Conservation (phyloP, 208 protist species). For the Acanthamoeba sp. region DNA sequence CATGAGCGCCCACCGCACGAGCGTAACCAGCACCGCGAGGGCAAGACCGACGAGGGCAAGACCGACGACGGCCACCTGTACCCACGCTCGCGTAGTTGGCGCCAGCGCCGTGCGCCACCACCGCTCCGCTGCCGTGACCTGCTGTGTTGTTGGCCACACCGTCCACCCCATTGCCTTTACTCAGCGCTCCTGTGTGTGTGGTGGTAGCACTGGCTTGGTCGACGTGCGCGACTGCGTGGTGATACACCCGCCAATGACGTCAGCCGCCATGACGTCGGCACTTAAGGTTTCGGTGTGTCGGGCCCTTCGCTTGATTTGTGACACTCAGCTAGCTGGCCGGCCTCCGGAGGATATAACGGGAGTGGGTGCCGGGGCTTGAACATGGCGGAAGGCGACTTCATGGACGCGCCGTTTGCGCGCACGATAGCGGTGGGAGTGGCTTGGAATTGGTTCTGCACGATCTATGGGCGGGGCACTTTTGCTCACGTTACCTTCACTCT, state of each 20-base stretch:
- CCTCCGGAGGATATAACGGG: no score
- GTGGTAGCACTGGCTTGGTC: no score
- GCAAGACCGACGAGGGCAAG: neutral
- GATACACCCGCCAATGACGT: no score
- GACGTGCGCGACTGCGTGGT: no score
- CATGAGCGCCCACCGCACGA: neutral
- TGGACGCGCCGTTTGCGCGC: neutral
- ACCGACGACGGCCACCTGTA: neutral
- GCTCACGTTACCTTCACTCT: constrained; percentile 24
- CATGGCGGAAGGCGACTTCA: neutral
- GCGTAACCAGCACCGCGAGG: neutral
- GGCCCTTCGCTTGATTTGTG: no score
- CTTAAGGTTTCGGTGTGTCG: no score
- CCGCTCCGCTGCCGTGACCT: neutral
- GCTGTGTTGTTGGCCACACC: no score
- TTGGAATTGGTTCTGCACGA: constrained; percentile 27
- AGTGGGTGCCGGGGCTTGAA: no score
- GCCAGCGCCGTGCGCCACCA: neutral
- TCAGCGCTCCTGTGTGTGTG: no score
- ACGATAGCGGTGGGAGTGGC: neutral
- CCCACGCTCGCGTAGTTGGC: neutral
- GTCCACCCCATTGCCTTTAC: no score
- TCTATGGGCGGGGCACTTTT: constrained; percentile 14
- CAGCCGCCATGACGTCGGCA: no score
- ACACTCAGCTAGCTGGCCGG: no score